A percentile compares a stretch with the other conserved stretches of the same genome.
phyloP scores from a whole-genome alignment of 2,329 filamentous ascomycete species.

The Lasiodiplodia hormozganensis region DNA sequence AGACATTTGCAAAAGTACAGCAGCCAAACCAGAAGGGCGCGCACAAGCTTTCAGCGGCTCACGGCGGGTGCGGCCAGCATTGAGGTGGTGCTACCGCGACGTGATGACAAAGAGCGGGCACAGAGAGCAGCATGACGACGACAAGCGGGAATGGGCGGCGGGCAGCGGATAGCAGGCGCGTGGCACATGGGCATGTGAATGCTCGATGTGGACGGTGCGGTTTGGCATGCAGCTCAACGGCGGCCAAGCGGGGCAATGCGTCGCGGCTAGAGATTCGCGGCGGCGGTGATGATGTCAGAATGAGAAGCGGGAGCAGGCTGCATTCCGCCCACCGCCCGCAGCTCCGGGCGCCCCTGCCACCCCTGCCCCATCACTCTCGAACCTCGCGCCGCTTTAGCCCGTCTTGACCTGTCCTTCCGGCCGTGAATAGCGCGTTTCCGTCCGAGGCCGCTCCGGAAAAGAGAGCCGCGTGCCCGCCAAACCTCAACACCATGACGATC shows the following conservation, averaged over 20 bases:
- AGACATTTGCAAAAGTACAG: background rate
- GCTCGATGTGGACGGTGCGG: background rate
- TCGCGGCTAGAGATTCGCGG: background rate
- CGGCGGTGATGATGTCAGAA: slow-evolving; percentile 16
- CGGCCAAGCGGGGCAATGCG: background rate
- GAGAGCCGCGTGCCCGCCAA: slow-evolving; percentile 1
- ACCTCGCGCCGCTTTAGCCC: slow-evolving; percentile 13
- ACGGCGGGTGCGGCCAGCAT: background rate
- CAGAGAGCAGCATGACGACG: slow-evolving; percentile 5
- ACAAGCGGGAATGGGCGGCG: background rate
- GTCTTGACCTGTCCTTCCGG: slow-evolving; percentile 4
- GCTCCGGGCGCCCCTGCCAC: background rate
- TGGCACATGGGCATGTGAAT: slow-evolving; percentile 7
- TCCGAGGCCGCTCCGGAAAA: background rate
- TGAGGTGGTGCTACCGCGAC: slow-evolving; percentile 6
- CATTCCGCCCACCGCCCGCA: background rate
- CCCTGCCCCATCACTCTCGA: background rate
- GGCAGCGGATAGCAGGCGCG: slow-evolving; percentile 4
- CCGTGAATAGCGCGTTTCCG: background rate
- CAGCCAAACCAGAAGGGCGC: background rate
- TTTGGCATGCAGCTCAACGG: slow-evolving; percentile 1
- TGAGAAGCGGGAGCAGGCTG: background rate
- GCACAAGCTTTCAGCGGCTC: background rate
- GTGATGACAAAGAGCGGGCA: slow-evolving; percentile 14
- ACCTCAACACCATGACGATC: slow-evolving; percentile 25